Evolutionary conservation across 2,329 filamentous ascomycete species (phyloP).

Genomic region (Ilyonectria sp.): DNA sequence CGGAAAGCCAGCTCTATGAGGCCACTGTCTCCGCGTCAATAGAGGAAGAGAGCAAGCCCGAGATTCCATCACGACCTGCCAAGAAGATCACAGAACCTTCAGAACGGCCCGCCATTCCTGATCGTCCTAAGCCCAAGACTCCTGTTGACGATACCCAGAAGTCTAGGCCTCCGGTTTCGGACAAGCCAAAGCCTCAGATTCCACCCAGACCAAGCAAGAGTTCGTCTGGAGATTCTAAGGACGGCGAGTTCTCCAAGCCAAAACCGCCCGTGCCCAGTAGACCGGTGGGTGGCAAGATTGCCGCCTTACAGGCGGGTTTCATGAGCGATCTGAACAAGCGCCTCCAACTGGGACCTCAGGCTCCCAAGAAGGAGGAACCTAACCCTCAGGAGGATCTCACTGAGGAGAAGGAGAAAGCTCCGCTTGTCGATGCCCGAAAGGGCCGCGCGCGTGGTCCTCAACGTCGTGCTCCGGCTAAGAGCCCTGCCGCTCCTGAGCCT

Average conservation of each 20-base stretch:
- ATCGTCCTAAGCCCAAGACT: constrained; percentile 68
- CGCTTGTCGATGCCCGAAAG: constrained; percentile 91
- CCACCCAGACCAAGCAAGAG: constrained; percentile 75
- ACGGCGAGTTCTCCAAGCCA: constrained; percentile 70
- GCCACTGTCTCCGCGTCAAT: constrained; percentile 73
- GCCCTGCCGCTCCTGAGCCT: constrained; percentile 56
- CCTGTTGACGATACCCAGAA: constrained; percentile 55
- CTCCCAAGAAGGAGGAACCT: constrained; percentile 81
- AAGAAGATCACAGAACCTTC: constrained; percentile 57
- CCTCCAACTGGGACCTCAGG: constrained; percentile 87
- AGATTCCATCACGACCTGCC: constrained; percentile 50
- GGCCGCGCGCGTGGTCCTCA: constrained; percentile 90
- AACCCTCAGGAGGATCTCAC: constrained; percentile 68
- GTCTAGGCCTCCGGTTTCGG: constrained; percentile 61
- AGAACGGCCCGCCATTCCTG: constrained; percentile 64
- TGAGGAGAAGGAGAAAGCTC: constrained; percentile 78
- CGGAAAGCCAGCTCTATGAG: constrained; percentile 85
- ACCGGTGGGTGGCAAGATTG: constrained; percentile 88
- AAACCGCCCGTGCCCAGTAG: constrained; percentile 86
- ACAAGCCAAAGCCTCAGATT: constrained; percentile 71
- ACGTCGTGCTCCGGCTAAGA: constrained; percentile 76
- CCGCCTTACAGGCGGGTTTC: constrained; percentile 90
- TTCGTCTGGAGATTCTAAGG: constrained; percentile 57
- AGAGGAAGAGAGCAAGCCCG: constrained; percentile 49
- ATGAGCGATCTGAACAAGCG: constrained; percentile 94